Base-by-base conservation (phyloP, 169 alveolate genomes). In the Cryptosporidium meleagridis region DNA sequence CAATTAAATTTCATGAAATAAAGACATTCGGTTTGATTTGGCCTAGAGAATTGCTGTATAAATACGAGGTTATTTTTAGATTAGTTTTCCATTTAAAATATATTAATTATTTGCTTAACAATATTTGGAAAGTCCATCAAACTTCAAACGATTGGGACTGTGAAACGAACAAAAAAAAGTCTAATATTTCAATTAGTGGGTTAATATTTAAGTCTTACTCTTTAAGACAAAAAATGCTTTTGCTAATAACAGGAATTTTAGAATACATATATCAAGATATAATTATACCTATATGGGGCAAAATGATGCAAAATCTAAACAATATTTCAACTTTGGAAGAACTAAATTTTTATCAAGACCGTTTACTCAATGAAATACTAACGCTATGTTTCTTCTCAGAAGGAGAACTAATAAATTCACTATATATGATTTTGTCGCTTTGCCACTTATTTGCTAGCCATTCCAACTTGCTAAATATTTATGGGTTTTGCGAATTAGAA, bases 211-310 rank as follows among this genome's bases (percentile, higher is more conserved):
- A 26, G 70, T 62, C 89, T 16, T 80, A 80, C 18, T 23, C 26
- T 44, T 39, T 80, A 16, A 80, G 89, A 44, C 89, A 80, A 26
- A 80, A 65, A 23, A 80, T 80, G 89, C 45, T 80, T 18, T 62
- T 67, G 29, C 16, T 80, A 9, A 80, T 37, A 41, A 80, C 52
- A 14, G 65, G 89, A 21, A 62, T 80, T 5, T 48, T 80, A 33
- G 80, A 80, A 58, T 80, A 62, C 16, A 41, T 80, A 6, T 44
- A 41, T 5, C 41, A 80, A 31, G 89, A 80, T 41, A 80, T 65
- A 23, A 67, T 80, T 62, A 26, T 61, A 18, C 75, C 89, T 16
- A 26, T 39, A 1, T 80, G 75, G 80, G n/a, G 44, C 31, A 8
- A 41, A 21, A 16, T 61, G 52, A 33, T 65, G 14, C 10, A 23